phyloP scores from a whole-genome alignment of 2,329 filamentous ascomycete genomes.

The Aspergillus fumigatus region DNA sequence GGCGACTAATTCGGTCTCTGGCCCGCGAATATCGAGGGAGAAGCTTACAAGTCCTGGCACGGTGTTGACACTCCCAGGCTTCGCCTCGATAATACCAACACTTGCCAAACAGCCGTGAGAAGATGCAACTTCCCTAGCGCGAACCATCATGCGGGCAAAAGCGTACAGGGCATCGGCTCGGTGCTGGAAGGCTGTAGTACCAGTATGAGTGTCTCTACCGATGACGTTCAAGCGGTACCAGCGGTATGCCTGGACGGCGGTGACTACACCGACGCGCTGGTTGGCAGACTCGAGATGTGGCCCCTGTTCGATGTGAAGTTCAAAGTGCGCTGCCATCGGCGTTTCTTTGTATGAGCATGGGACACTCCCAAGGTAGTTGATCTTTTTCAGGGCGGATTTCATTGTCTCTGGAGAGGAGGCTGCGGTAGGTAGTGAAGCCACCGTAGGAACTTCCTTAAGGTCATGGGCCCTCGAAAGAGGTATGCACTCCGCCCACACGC shows the following conservation, averaged over 20 bases:
- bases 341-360: conserved; percentile 55
- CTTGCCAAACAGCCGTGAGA: conserved; percentile 59
- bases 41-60: conserved; percentile 65
- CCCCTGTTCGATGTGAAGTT: conserved; percentile 81
- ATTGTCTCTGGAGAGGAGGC: conserved; percentile 57
- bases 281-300: conserved; percentile 64
- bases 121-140: conserved; percentile 60
- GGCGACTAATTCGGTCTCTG: conserved; percentile 52
- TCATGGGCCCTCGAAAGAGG: conserved; percentile 58
- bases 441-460: conserved; percentile 56
- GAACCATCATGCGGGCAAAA: conserved; percentile 63
- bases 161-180: conserved; percentile 66
- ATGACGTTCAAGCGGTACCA: conserved; percentile 66
- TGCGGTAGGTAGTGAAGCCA: conserved; percentile 38
- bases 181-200: conserved; percentile 64
- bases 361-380: conserved; percentile 62
- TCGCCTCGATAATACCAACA: conserved; percentile 64
- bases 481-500: conserved; percentile 70
- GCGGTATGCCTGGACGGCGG: conserved; percentile 68
- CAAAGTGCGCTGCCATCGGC: conserved; percentile 73
- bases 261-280: conserved; percentile 65
- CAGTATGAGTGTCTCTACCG: conserved; percentile 68
- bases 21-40: conserved; percentile 63
- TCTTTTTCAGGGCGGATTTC: conserved; percentile 65
- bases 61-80: conserved; percentile 68